phyloP scores from a whole-genome alignment of 768 basidiomycete species.

The Rhodotorula diobovata region DNA sequence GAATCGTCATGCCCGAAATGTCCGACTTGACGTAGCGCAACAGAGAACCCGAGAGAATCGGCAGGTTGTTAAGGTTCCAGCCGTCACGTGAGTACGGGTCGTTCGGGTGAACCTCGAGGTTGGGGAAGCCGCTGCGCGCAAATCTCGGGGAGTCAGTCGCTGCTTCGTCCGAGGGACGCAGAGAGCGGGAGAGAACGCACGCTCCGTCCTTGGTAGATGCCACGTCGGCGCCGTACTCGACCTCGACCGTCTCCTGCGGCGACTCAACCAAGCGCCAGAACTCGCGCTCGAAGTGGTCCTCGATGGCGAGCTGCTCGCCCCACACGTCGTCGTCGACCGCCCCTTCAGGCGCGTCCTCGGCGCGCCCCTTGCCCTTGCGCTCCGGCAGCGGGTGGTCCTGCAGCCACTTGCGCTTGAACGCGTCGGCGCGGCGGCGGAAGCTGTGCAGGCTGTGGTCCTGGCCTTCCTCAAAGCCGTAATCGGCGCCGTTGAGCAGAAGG shows the following conservation, averaged over 20 bases:
- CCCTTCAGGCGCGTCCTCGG: constrained; percentile 43
- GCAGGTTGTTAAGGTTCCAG: constrained; percentile 92
- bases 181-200: constrained; percentile 51
- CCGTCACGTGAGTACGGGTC: constrained; percentile 81
- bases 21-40: constrained; percentile 97
- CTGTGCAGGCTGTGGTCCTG: constrained; percentile 87
- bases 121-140: constrained; percentile 91
- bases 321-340: constrained; percentile 32
- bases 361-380: constrained; percentile 58
- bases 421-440: constrained; percentile 84
- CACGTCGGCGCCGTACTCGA: constrained; percentile 99
- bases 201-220: constrained; percentile 97
- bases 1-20: constrained; percentile 96
- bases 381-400: constrained; percentile 53
- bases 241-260: constrained; percentile 82
- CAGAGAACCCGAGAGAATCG: constrained; percentile 84
- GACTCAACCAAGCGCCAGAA: constrained; percentile 96
- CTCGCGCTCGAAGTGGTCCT: constrained; percentile 86
- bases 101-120: constrained; percentile 85
- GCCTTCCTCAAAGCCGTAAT: constrained; percentile 97
- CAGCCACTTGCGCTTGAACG: constrained; percentile 88
- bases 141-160: too few relatives aligned
- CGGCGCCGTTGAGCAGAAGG: constrained; percentile 81
- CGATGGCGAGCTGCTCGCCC: constrained; percentile 54
- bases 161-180: too few relatives aligned